phyloP scores from a whole-genome alignment of 306 rosid genomes.

The Cicer bijugum region DNA sequence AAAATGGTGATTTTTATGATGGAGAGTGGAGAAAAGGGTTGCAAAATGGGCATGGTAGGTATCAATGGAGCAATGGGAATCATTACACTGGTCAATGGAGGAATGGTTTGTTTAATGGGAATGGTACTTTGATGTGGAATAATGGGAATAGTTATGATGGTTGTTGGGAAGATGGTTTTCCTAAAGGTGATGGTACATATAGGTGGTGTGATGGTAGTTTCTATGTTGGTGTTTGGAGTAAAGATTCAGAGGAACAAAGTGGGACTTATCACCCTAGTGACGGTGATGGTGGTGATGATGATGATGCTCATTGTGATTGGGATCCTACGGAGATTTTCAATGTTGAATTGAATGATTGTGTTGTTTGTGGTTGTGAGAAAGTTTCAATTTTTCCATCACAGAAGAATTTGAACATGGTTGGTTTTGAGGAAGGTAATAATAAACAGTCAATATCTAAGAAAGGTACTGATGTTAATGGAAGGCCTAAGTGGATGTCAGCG shows the following conservation, averaged over 20 bases:
- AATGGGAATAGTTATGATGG: conserved; percentile 87
- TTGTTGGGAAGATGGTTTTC: conserved; percentile 80
- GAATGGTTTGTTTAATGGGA: conserved; percentile 69
- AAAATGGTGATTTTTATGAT: conserved; percentile 86
- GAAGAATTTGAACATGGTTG: conserved; percentile 57
- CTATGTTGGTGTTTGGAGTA: conserved; percentile 83
- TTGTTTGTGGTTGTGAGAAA: conserved; percentile 58
- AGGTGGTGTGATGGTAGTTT: conserved; percentile 82
- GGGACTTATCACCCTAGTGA: conserved; percentile 76
- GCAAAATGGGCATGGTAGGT: conserved; percentile 84
- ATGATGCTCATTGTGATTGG: conserved; percentile 47
- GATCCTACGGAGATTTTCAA: conserved; percentile 66
- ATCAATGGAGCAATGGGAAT: conserved; percentile 87
- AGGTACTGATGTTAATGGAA: conserved; percentile 46
- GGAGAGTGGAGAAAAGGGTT: conserved; percentile 91
- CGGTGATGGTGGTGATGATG: conserved; percentile 19
- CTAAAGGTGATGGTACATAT: conserved; percentile 86
- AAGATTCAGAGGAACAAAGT: conserved; percentile 59
- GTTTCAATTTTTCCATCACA: conserved; percentile 74
- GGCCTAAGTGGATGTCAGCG: conserved; percentile 47
- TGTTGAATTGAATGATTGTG: conserved; percentile 57
- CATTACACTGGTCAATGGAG: conserved; percentile 82
- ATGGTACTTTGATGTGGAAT: conserved; percentile 76
- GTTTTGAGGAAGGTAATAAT: conserved; percentile 43
- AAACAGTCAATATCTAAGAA: conserved; percentile 37